Evolutionary conservation across 164 flowering plant genomes (phyloP).

Genomic region (Piper longum): DNA sequence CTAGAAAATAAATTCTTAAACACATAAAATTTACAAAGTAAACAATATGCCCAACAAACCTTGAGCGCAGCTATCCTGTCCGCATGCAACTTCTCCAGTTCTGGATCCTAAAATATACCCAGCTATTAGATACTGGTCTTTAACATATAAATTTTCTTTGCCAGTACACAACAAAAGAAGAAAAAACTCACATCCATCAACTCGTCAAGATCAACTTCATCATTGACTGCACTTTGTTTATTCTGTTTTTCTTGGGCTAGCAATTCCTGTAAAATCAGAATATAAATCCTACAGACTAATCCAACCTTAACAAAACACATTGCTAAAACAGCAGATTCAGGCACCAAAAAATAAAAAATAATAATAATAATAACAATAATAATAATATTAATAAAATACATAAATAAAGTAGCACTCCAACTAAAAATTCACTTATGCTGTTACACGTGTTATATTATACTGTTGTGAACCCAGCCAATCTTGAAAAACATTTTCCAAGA

Average conservation of each 20-base stretch:
- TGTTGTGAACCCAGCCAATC: too few relatives aligned
- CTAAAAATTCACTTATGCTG: too few relatives aligned
- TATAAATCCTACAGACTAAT: not conserved
- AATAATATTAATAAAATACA: not conserved
- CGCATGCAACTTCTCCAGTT: conserved; percentile 88
- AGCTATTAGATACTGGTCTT: not conserved
- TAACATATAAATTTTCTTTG: not conserved
- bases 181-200: conserved; percentile 71
- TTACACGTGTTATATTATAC: too few relatives aligned
- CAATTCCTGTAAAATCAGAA: conserved; percentile 34
- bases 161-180: not conserved
- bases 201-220: conserved; percentile 82
- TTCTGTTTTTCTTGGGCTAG: conserved; percentile 45
- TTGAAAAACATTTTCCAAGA: too few relatives aligned
- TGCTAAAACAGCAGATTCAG: not conserved
- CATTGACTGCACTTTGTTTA: conserved; percentile 30
- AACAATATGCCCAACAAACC: conserved; percentile 25
- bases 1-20: not conserved
- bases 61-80: conserved; percentile 87
- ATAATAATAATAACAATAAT: not conserved
- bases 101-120: conserved; percentile 59
- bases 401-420: too few relatives aligned
- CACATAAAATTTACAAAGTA: not conserved
- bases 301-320: not conserved
- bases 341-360: not conserved